Evolutionary conservation across 352 stramenopile genomes (phyloP), one percentile per base, ranked within the genome.

Genomic region (Globisporangium middletonii): DNA sequence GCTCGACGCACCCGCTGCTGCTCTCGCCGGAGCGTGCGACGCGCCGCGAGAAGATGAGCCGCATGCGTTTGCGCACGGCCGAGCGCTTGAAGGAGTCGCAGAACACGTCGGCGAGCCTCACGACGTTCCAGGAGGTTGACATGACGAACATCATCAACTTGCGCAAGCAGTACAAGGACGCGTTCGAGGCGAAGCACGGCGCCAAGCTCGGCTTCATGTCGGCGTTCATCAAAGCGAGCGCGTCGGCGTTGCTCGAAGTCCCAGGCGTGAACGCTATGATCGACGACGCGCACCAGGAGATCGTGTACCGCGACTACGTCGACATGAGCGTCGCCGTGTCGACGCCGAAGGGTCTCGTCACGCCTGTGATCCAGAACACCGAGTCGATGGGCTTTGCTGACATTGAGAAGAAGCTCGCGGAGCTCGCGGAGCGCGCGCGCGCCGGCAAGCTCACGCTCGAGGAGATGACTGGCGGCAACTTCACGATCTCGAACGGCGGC

Each of bases 181-280:
- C 90, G 48, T 99, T 99, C 66, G 83, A 97, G 71, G 89, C 97
- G 60, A 98, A 97, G 68, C 95, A 99, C 76, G 95, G 95, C n/a
- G 93, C 99, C 59, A 99, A 99, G 77, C 79, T 99, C 5, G 97
- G 97, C 37, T 99, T 99, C 78, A 99, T 99, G 97, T 97, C 78
- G 55, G 96, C 95, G 13, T 99, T 99, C 79, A 95, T 99, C 57
- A 98, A 98, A 74, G 97, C 97, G 9, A 90, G 88, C 47, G 93
- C 96, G 0, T 88, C 87, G 30, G 94, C 96, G 12, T 69, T 99
- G 50, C 62, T 92, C 37, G 83, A 97, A 62, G 87, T 99, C 28
- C 97, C 97, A 3, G 93, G 95, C 18, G 95, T 99, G 13, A 99
- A 99, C 77, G 96, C 91, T 18, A 98, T 89, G 80, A 99, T 99